Evolutionary conservation across 495 filamentous ascomycete genomes (phyloP), one percentile per base, ranked within the genome.

Genomic region (Articulospora tetracladia): DNA sequence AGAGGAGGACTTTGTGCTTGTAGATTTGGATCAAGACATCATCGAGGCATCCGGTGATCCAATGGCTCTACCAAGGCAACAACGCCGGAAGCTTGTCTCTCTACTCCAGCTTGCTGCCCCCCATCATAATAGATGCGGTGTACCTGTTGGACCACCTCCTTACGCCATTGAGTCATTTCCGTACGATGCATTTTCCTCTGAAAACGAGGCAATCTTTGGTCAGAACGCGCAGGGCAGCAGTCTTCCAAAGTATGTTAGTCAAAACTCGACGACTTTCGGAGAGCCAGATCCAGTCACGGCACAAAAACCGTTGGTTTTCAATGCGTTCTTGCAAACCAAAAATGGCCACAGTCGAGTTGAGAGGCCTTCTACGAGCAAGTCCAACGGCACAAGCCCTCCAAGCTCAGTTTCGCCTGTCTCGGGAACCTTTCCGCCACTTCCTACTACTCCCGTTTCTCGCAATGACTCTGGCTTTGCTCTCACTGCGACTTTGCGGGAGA

Each of bases 1-100:
- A 0, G 90, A 96, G n/a, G 94, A 98, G 66, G 94, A 98, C 68
- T 97, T 93, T 69, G 92, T 97, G 19, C 74, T 97, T 30, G 92
- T 97, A 41, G 94, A 98, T 72, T 79, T 98, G 39, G 94, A 98
- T 74, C 83, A 87, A 67, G 89, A 98, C 67, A 81, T 83, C 47
- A 94, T 98, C 56, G 89, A 95, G 69, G 87, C 90, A 60, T 92
- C 90, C 1, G 69, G 80, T 7, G 78, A 81, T 60, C 92, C 93
- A 24, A 80, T 79, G 22, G 78, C 86, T 26, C 83, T 98, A 20
- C 94, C 94, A 4, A 86, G 89, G 60, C 93, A 96, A 66, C 90
- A 96, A 71, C 84, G 94, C 39, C 79, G 92, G 61, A 98, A 98
- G 72, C 80, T 98, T 11, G 76, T 90, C 30, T 94, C 92, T 2